Base-by-base conservation (phyloP, 768 basidiomycete species). In the Tricholoma hemisulphureum region DNA sequence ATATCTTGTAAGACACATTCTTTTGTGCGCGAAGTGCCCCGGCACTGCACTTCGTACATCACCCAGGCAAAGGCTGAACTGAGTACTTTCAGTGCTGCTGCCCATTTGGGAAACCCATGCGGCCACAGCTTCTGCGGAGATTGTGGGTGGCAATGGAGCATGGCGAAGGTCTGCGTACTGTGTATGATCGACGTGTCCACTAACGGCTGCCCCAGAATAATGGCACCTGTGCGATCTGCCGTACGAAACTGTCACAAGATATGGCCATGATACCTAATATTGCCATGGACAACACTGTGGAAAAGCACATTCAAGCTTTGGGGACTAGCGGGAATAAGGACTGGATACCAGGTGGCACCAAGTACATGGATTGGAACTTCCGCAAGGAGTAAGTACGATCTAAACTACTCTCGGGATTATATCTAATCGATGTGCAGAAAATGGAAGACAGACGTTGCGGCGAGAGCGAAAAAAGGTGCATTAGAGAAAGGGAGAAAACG, bases 61-160 rank as follows among this genome's bases (percentile, higher is more conserved):
- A 6, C n/a, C n/a, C 16, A 4, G 7, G 21, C 16, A 29, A 13
- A 49, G 7, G 26, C 46, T 49, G 16, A 29, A 28, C n/a, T 10
- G n/a, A 28, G 18, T 29, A 4, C 6, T 28, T 13, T 28, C 58
- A 89, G 89, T 55, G 85, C 81, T 31, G 81, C 78, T 29, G 76
- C 87, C 3, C 84, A 90, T 65, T 59, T 84, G 24, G 78, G 81
- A 21, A 88, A 84, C 64, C 87, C 89, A 2, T 91, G 89, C 63
- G 89, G 89, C 11, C 89, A 91, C 65, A 84, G 82, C 23, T 81
- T 80, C 58, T 91, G 89, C 57, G 89, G 85, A 7, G 78, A 82
- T 39, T 91, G 89, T 64, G 82, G 81, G 10, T 77, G 80, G 71
- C 69, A 75, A 56, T 91, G 88, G 88, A 72, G 83, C 53, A 63